Evolutionary conservation across 306 rosid genomes (phyloP), one percentile per base, ranked within the genome.

Genomic region (Vigna hirtella): DNA sequence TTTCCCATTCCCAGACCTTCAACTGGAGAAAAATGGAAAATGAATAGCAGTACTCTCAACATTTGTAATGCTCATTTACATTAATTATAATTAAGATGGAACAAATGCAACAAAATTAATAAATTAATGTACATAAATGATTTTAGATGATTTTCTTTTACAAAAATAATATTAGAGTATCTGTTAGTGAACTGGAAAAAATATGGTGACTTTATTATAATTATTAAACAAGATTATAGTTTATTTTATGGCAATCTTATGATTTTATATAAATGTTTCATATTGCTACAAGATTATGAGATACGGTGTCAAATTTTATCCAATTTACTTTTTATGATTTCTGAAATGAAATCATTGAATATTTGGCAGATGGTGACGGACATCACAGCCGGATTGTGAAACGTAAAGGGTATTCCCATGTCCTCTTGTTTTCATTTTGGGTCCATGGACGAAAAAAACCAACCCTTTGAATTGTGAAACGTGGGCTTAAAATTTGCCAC

Each of bases 401-500:
- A 28, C 14, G 38, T 13, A 11, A 59, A 28, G 28, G 18, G 42
- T 28, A 28, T 28, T 26, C 28, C 28, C 28, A 3, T 26, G 28
- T 26, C 28, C 28, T 59, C 0, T 1, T 7, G 66, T 73, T 53
- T 56, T 36, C 61, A 22, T 56, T 26, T 26, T 26, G 28, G 28
- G 28, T 26, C 28, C 28, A 24, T 24, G 28, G 28, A 24, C 28
- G 28, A 24, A 24, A 24, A 24, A 24, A 24, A 24, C 2, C 28
- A 24, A 24, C 28, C 28, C 28, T 56, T 10, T 74, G 43, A 73
- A 73, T 11, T 57, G 28, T n/a, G 72, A 79, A 67, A 72, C 83
- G 78, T 77, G 85, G 77, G 52, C 51, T 59, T 9, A 14, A 72
- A 48, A 61, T 22, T 52, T 66, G 3, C 71, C 71, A 55, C 83